A percentile compares a stretch with the other conserved stretches of the same genome.
Conservation (phyloP, 495 filamentous ascomycete species). For the Penicillium psychrofluorescens region DNA sequence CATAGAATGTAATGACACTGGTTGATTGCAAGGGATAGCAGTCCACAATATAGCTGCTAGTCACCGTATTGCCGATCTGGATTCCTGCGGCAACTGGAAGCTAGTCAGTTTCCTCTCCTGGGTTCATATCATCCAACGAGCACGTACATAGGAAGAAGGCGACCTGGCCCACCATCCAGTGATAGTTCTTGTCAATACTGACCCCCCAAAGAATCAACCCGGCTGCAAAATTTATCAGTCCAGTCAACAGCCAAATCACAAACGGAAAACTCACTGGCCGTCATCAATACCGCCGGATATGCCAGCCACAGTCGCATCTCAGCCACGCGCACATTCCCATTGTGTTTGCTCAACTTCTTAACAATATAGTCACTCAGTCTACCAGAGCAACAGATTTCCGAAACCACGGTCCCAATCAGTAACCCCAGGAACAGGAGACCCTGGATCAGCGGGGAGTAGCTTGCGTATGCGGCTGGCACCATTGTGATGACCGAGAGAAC, state of each 20-base stretch:
- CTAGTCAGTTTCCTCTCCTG: background rate
- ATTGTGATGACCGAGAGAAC: slow-evolving; percentile 53
- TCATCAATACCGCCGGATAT: slow-evolving; percentile 48
- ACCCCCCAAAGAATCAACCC: slow-evolving; percentile 50
- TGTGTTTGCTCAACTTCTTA: slow-evolving; percentile 35
- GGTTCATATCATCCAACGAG: background rate
- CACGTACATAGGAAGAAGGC: slow-evolving; percentile 46
- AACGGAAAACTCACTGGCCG: slow-evolving; percentile 26
- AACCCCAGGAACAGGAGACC: slow-evolving; percentile 53
- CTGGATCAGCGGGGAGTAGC: slow-evolving; percentile 46
- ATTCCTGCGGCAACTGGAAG: slow-evolving; percentile 48
- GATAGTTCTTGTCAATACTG: slow-evolving; percentile 46
- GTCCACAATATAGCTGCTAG: slow-evolving; percentile 51
- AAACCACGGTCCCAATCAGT: slow-evolving; percentile 47
- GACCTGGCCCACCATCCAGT: slow-evolving; percentile 56
- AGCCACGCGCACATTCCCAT: slow-evolving; percentile 37
- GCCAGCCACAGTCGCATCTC: slow-evolving; percentile 56
- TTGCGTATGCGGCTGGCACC: slow-evolving; percentile 50
- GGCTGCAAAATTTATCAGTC: slow-evolving; percentile 10
- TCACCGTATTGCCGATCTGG: slow-evolving; percentile 54
- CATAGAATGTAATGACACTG: slow-evolving; percentile 54
- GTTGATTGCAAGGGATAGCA: slow-evolving; percentile 52
- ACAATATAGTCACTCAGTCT: slow-evolving; percentile 46
- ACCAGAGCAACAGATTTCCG: slow-evolving; percentile 50
- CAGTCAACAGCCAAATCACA: background rate